phyloP scores from a whole-genome alignment of 169 alveolate species.

The Plasmodium knowlesi region DNA sequence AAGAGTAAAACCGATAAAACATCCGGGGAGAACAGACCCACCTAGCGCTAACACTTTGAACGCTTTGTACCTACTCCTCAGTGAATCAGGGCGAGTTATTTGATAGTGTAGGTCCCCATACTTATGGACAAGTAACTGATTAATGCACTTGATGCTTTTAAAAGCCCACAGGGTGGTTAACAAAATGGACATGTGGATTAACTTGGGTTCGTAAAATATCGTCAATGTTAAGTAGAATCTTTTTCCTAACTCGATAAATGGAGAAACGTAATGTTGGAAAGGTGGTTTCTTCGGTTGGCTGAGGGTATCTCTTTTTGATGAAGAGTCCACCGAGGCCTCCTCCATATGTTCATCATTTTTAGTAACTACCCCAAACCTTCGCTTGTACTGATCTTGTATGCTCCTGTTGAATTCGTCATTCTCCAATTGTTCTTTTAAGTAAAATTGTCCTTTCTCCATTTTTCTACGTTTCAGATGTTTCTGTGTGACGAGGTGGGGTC shows the following conservation, averaged over 20 bases:
- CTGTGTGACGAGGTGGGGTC: neutral
- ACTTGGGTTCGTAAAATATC: constrained; percentile 46
- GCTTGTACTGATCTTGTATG: constrained; percentile 36
- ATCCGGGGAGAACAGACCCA: constrained; percentile 36
- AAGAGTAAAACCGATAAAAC: constrained; percentile 16
- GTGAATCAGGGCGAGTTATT: constrained; percentile 49
- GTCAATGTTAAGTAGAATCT: constrained; percentile 31
- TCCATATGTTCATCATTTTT: constrained; percentile 23
- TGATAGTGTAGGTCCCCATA: constrained; percentile 59
- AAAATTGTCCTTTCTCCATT: constrained; percentile 2
- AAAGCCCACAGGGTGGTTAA: constrained; percentile 42
- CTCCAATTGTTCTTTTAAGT: constrained; percentile 27
- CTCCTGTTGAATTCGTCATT: constrained; percentile 19
- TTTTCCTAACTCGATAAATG: constrained; percentile 39
- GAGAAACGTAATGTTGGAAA: constrained; percentile 11
- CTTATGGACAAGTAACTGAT: constrained; percentile 31
- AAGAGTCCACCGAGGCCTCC: neutral
- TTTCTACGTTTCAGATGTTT: neutral
- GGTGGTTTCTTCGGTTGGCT: neutral
- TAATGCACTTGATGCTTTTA: constrained; percentile 40
- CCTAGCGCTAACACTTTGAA: constrained; percentile 47
- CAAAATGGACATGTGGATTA: constrained; percentile 34
- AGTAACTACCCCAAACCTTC: neutral
- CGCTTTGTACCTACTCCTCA: constrained; percentile 35
- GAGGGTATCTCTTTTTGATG: neutral